phyloP scores from a whole-genome alignment of 306 rosid species.

The Vigna reflexopilosa region DNA sequence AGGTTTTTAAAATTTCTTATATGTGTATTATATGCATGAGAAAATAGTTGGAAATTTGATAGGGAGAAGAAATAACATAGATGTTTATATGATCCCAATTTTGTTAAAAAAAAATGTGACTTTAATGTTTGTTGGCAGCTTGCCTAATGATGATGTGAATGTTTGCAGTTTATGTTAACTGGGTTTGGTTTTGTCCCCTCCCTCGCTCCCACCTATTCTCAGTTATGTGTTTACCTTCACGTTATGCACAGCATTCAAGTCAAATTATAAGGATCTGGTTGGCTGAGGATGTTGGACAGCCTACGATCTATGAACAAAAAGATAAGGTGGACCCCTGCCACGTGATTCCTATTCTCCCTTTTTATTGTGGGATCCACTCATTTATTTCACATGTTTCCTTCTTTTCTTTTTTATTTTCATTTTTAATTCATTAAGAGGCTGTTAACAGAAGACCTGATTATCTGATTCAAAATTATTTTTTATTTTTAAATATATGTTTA shows the following conservation, averaged over 20 bases:
- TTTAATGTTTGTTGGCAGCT: constrained; percentile 12
- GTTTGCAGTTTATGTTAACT: constrained; percentile 31
- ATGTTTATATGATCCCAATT: constrained; percentile 65
- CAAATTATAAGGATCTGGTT: constrained; percentile 23
- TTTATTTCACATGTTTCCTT: no score
- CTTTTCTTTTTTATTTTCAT: no score
- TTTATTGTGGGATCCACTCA: constrained; percentile 39
- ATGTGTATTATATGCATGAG: constrained; percentile 54
- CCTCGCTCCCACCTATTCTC: not conserved
- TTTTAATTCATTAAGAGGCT: no score
- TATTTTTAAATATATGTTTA: no score
- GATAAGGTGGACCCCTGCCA: constrained; percentile 59
- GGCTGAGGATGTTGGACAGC: constrained; percentile 37
- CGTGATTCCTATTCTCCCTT: constrained; percentile 47
- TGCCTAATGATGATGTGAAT: constrained; percentile 43
- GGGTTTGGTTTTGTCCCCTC: constrained; percentile 25
- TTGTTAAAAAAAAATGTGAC: constrained; percentile 35
- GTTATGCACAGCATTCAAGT: not conserved
- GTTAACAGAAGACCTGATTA: no score
- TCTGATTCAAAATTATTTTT: no score
- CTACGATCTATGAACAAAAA: constrained; percentile 48
- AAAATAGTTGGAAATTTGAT: constrained; percentile 58
- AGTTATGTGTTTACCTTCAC: constrained; percentile 12
- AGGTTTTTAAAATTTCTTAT: constrained; percentile 24
- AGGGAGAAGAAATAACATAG: constrained; percentile 62